Conservation (phyloP, 2,329 filamentous ascomycete genomes). For the Ramularia endophylla region DNA sequence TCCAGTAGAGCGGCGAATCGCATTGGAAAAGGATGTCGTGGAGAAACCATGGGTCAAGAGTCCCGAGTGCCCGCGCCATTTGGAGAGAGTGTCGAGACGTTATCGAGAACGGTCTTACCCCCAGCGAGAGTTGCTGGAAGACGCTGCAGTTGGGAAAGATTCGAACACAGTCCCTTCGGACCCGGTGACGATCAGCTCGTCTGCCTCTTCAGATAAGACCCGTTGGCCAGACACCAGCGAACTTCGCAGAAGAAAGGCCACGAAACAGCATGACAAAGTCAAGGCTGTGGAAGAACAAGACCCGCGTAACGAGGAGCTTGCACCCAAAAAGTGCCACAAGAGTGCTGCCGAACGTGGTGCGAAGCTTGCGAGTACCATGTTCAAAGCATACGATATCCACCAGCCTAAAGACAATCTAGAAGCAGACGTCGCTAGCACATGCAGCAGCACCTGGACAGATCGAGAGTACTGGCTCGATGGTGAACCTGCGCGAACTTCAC, state of each 20-base stretch:
- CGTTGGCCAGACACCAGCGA: conserved; percentile 7
- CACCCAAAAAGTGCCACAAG: too few relatives aligned
- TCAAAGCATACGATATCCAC: too few relatives aligned
- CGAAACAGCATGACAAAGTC: too few relatives aligned
- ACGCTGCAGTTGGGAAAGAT: too few relatives aligned
- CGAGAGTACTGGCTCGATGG: conserved; percentile 1
- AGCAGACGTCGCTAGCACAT: neutral
- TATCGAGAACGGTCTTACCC: neutral
- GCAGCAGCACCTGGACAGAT: neutral
- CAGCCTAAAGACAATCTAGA: too few relatives aligned
- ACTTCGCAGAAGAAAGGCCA: too few relatives aligned
- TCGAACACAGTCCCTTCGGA: neutral
- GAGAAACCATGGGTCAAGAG: conserved; percentile 11
- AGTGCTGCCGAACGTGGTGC: too few relatives aligned
- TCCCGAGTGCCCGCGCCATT: conserved; percentile 5
- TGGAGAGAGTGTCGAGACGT: neutral
- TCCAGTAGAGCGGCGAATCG: conserved; percentile 22
- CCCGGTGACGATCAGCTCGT: neutral
- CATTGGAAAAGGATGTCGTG: conserved; percentile 13
- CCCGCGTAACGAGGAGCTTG: too few relatives aligned
- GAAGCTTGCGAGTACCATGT: too few relatives aligned
- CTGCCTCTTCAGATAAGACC: conserved; percentile 10
- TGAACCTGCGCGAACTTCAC: neutral
- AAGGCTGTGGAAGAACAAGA: too few relatives aligned
- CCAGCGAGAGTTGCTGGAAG: too few relatives aligned